Percentiles rank a stretch among this genome's conserved stretches.
Evolutionary conservation across 129 eudicot species (phyloP).

Genomic region (Flaveria bidentis): DNA sequence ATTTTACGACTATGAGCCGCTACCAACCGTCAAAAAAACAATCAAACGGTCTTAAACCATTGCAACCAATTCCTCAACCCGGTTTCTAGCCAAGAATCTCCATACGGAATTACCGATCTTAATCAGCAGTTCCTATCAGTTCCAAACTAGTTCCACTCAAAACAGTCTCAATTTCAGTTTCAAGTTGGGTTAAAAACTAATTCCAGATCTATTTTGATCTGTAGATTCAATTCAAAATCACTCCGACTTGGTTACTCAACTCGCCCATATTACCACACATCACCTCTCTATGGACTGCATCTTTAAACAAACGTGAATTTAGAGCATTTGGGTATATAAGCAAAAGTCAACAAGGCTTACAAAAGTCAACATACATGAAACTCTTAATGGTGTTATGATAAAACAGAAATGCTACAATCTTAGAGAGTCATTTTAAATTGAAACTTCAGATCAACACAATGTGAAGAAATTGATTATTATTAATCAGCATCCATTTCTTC

Average conservation of each 20-base stretch:
- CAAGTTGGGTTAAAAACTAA: no score
- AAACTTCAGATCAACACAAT: slow-evolving; percentile 21
- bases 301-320: background rate
- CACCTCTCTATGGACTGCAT: background rate
- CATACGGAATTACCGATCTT: no score
- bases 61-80: no score
- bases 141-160: no score
- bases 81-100: no score
- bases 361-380: slow-evolving; percentile 13
- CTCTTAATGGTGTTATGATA: background rate
- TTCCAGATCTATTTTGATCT: no score
- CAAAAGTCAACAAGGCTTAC: background rate
- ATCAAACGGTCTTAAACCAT: no score
- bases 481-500: slow-evolving; percentile 97
- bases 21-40: no score
- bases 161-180: no score
- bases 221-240: background rate
- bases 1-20: no score
- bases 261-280: no score
- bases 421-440: slow-evolving; percentile 11
- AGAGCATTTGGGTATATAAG: background rate
- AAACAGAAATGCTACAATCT: slow-evolving; percentile 33
- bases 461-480: slow-evolving; percentile 6
- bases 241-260: background rate
- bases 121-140: no score